Evolutionary conservation across 441 rosid species (phyloP).

Genomic region (Pelargonium fulgidum): DNA sequence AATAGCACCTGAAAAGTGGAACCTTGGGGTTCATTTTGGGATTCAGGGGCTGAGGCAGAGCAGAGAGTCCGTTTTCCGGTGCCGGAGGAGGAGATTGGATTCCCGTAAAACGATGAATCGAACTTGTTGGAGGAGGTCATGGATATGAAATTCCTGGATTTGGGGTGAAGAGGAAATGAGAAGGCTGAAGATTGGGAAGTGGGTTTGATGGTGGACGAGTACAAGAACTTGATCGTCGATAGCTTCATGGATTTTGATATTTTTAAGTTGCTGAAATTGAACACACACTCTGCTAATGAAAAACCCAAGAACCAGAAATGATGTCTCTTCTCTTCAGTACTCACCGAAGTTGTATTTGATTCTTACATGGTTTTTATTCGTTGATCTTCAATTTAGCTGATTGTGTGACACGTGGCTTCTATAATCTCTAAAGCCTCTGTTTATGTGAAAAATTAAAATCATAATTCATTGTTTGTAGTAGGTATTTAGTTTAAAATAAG

Average conservation of each 20-base stretch:
- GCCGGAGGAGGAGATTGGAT: constrained; percentile 5
- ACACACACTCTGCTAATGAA: too few relatives aligned
- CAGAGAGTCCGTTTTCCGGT: constrained; percentile 15
- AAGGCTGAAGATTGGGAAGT: constrained; percentile 9
- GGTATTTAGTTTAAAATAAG: too few relatives aligned
- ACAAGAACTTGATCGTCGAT: constrained; percentile 16
- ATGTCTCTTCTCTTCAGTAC: too few relatives aligned
- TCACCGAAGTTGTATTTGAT: too few relatives aligned
- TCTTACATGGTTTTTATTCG: too few relatives aligned
- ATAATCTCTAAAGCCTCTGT: too few relatives aligned
- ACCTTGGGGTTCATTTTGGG: constrained; percentile 15
- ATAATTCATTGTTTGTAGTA: too few relatives aligned
- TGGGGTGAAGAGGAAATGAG: constrained; percentile 14
- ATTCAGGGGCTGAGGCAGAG: constrained; percentile 26
- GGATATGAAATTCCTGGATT: constrained; percentile 19
- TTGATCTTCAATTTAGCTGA: too few relatives aligned
- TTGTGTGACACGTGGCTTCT: too few relatives aligned
- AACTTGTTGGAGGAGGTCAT: neutral
- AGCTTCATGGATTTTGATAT: neutral
- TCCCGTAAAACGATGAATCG: neutral
- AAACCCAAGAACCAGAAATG: too few relatives aligned
- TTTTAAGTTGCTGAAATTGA: too few relatives aligned
- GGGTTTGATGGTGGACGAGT: constrained; percentile 24
- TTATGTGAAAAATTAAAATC: too few relatives aligned
- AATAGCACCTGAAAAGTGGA: constrained; percentile 28